A percentile compares a stretch with the other conserved stretches of the same genome.
These are phyloP conservation scores for Candida gorgasii DNA, from an alignment of 805 yeast genomes.

Conservation along the genomic window DNA sequence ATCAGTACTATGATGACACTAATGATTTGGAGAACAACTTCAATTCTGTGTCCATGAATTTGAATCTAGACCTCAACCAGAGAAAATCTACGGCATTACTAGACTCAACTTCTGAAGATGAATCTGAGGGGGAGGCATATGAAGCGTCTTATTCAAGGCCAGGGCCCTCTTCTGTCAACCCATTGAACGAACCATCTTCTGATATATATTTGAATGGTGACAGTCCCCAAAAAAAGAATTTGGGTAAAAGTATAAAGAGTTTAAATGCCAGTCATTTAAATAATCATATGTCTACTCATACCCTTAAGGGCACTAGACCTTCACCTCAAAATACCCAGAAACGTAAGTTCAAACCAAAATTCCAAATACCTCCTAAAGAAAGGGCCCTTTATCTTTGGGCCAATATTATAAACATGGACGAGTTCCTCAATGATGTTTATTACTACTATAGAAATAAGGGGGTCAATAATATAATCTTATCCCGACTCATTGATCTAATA, in stretches of 20 bases:
- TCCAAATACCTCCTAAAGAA: conserved; percentile 52
- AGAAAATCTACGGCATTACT: conserved; percentile 1
- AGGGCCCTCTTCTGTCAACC: too few species aligned
- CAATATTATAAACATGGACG: conserved; percentile 87
- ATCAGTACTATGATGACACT: conserved; percentile 34
- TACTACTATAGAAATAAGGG: conserved; percentile 87
- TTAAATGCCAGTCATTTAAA: too few species aligned
- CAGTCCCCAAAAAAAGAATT: too few species aligned
- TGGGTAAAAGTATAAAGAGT: too few species aligned
- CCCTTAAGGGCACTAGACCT: too few species aligned
- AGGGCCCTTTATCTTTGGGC: conserved; percentile 96
- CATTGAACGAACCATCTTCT: too few species aligned
- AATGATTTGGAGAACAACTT: conserved; percentile 27
- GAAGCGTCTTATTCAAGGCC: too few species aligned
- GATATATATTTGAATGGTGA: too few species aligned
- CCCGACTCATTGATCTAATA: conserved; percentile 63
- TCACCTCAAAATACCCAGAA: neutral
- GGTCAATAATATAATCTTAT: conserved; percentile 68
- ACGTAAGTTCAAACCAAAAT: conserved; percentile 13
- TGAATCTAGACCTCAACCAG: neutral
- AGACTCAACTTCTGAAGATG: conserved; percentile 8
- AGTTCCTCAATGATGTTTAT: conserved; percentile 80
- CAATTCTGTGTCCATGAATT: conserved; percentile 13
- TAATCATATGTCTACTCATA: too few species aligned
- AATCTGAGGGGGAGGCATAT: conserved; percentile 3